phyloP scores from a whole-genome alignment of 148 eudicot genomes.

The Pouteria glomerata region DNA sequence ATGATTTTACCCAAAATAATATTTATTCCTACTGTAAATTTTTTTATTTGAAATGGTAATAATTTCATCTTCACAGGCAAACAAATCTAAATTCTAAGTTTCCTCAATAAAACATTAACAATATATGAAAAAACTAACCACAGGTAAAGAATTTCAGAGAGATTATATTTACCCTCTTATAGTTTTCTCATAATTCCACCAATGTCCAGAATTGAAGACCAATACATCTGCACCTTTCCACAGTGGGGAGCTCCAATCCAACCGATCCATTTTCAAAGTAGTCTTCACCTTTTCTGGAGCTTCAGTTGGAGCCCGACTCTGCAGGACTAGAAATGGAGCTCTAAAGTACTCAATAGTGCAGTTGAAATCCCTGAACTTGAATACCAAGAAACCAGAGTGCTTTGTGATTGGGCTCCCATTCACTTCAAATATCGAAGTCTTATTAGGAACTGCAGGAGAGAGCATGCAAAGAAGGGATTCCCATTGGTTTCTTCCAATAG shows the following conservation, averaged over 20 bases:
- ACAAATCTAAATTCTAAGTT: no score
- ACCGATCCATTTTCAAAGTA: constrained; percentile 55
- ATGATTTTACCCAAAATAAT: no score
- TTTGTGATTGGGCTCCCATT: constrained; percentile 79
- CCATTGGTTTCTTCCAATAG: no score
- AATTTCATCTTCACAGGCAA: no score
- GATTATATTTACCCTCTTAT: constrained; percentile 37
- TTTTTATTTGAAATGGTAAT: no score
- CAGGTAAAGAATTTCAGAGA: constrained; percentile 6
- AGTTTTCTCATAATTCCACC: constrained; percentile 89
- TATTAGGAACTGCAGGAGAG: constrained; percentile 55
- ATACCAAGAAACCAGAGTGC: constrained; percentile 63
- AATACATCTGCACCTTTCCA: constrained; percentile 83
- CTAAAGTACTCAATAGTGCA: constrained; percentile 85
- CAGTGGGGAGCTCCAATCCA: constrained; percentile 60
- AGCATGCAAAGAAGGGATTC: constrained; percentile 89
- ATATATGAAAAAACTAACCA: background rate
- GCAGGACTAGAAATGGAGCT: constrained; percentile 74
- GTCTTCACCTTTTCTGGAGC: constrained; percentile 43
- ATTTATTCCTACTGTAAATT: no score
- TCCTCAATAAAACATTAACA: background rate
- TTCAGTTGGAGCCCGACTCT: constrained; percentile 53
- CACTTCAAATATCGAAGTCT: constrained; percentile 72
- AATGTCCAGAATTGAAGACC: constrained; percentile 76
- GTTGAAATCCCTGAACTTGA: constrained; percentile 57